Conservation (phyloP, 2,329 filamentous ascomycete species). For the Exophiala sp. region DNA sequence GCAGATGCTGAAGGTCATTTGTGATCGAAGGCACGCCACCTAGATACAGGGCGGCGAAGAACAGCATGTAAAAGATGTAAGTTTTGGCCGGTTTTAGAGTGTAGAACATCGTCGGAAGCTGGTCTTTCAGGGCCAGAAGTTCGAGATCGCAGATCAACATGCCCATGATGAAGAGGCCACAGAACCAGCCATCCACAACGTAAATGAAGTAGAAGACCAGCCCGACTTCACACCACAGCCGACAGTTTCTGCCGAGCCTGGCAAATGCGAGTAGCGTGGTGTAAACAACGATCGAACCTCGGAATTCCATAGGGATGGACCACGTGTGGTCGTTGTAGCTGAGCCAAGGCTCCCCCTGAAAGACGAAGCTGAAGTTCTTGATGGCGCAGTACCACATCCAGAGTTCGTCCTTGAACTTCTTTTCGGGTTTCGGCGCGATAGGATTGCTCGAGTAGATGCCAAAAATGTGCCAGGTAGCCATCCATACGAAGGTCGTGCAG, state of each 20-base stretch:
- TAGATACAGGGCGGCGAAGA: conserved; percentile 54
- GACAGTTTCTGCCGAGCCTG: conserved; percentile 51
- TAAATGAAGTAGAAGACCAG: conserved; percentile 67
- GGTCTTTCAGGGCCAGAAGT: conserved; percentile 47
- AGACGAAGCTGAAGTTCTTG: conserved; percentile 60
- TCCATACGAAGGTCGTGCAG: conserved; percentile 38
- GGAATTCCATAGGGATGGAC: conserved; percentile 46
- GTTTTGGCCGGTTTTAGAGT: conserved; percentile 48
- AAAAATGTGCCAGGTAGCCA: conserved; percentile 53
- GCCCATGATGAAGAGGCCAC: conserved; percentile 58
- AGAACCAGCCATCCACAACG: conserved; percentile 62
- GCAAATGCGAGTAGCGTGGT: conserved; percentile 49
- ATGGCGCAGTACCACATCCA: conserved; percentile 23
- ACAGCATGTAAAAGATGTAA: conserved; percentile 51
- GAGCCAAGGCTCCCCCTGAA: conserved; percentile 48
- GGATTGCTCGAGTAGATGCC: conserved; percentile 44
- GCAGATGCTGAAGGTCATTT: conserved; percentile 47
- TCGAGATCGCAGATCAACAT: conserved; percentile 63
- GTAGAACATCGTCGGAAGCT: conserved; percentile 51
- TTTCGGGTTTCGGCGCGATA: conserved; percentile 26
- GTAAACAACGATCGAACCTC: conserved; percentile 36
- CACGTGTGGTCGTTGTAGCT: conserved; percentile 45
- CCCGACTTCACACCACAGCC: conserved; percentile 52
- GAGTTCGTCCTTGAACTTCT: conserved; percentile 15
- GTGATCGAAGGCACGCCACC: conserved; percentile 59